A percentile compares a stretch with the other conserved stretches of the same genome.
These are phyloP conservation scores for Phytophthora sp. DNA, from an alignment of 352 stramenopile species.

Conservation along the genomic window DNA sequence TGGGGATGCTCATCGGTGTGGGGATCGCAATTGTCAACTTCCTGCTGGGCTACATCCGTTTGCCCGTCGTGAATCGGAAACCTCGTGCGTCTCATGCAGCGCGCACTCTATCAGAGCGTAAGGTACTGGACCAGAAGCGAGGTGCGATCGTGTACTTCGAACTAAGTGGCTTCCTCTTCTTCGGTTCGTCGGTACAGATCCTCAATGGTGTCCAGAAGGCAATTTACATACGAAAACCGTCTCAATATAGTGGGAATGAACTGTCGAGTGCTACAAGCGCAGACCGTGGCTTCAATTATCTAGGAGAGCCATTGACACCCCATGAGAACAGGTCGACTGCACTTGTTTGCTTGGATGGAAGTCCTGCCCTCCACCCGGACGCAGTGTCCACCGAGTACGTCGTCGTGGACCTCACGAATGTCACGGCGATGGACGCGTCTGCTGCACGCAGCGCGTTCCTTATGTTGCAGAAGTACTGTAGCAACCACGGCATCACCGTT, in stretches of 20 bases:
- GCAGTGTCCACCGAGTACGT: conserved; percentile 68
- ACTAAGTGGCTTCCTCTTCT: conserved; percentile 86
- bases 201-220: conserved; percentile 73
- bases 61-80: conserved; percentile 58
- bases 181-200: conserved; percentile 82
- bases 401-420: conserved; percentile 84
- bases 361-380: conserved; percentile 33
- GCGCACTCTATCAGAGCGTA: conserved; percentile 59
- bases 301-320: conserved; percentile 44
- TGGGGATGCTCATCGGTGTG: conserved; percentile 93
- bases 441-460: conserved; percentile 78
- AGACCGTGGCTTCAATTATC: not conserved
- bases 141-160: conserved; percentile 76
- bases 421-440: conserved; percentile 87
- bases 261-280: not conserved
- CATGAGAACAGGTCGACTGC: conserved; percentile 36
- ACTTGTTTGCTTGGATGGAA: conserved; percentile 74
- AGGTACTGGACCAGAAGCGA: conserved; percentile 53
- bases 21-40: conserved; percentile 83
- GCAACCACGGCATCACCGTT: conserved; percentile 62
- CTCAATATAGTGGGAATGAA: not conserved
- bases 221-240: conserved; percentile 55
- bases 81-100: conserved; percentile 51
- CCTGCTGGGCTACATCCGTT: conserved; percentile 64
- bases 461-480: conserved; percentile 80